Evolutionary conservation across 768 basidiomycete genomes (phyloP), one percentile per base, ranked within the genome.

Genomic region (Psilocybe subaeruginosa): DNA sequence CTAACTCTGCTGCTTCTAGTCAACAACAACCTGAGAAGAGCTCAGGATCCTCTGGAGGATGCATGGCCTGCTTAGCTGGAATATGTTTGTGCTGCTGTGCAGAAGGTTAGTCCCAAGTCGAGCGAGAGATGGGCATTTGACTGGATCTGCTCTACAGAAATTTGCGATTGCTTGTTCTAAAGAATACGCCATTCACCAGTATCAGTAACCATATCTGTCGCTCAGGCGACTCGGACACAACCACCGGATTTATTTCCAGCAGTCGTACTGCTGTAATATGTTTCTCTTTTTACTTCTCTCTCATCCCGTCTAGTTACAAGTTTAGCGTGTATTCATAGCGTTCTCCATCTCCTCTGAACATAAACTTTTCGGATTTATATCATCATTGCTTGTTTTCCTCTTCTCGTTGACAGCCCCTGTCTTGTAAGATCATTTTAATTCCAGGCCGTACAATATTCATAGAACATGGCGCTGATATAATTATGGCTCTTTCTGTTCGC

Each of bases 101-200:
- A n/a, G 89, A 91, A 76, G 87, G 87, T 88, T 64, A 61, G 85
- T 73, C 58, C 54, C 63, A 54, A 39, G 51, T 27, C 51, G 30
- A 43, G 46, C 9, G 29, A 57, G 8, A 19, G 35, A 39, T 35
- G 17, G 35, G 14, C 33, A 47, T 45, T 17, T 47, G 23, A 45
- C 43, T 29, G 30, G 16, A 54, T 35, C 53, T 31, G 16, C 39
- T 46, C 37, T 47, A 47, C 72, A 91, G 91, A 92, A 78, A 70
- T 91, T 17, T 91, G 89, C 74, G 91, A 89, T 50, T 92, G 90
- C 73, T 75, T 92, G 55, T 86, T 90, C 78, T 70, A 56, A 68
- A 55, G 43, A 52, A 61, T 14, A 3, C 27, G 27, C 23, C 8
- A 7, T 7, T 12, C 8, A 51, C 16, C 14, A 31, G 3, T 30